Evolutionary conservation across 1,284 basidiomycete species (phyloP).

Genomic region (Peniophora sp.): DNA sequence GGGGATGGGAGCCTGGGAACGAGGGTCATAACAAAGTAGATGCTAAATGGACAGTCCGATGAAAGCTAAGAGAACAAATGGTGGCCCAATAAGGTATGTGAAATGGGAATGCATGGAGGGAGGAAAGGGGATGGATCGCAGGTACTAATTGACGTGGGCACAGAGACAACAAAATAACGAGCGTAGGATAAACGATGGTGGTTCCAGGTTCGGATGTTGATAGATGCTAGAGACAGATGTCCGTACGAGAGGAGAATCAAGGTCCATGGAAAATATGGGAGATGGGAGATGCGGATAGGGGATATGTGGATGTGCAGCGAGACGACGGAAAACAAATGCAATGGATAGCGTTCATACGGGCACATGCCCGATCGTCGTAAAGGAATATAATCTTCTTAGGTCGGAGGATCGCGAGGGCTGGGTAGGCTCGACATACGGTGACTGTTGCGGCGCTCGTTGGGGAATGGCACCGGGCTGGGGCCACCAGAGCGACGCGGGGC

Average conservation of each 20-base stretch:
- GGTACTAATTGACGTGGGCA: no score
- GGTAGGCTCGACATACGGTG: constrained; percentile 17
- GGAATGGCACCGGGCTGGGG: constrained; percentile 28
- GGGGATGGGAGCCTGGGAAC: no score
- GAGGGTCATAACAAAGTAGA: no score
- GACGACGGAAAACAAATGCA: neutral
- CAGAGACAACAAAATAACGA: no score
- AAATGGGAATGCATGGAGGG: no score
- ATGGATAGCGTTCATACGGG: neutral
- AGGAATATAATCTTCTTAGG: constrained; percentile 3
- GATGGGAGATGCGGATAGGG: neutral
- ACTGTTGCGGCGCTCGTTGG: constrained; percentile 19
- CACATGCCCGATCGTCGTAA: neutral
- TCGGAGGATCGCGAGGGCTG: constrained; percentile 16
- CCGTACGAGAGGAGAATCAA: neutral
- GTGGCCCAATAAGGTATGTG: no score
- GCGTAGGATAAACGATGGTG: no score
- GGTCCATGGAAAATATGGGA: neutral
- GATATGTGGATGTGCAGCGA: neutral
- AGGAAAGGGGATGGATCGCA: no score
- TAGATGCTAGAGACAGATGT: no score
- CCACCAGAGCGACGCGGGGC: constrained; percentile 24
- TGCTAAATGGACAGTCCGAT: no score
- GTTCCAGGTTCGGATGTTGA: no score
- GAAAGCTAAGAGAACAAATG: no score